Percentiles rank a stretch among this genome's conserved stretches.
These are phyloP conservation scores for Hypoxylon sp. DNA, from an alignment of 2,329 filamentous ascomycete species.

Conservation along the genomic window DNA sequence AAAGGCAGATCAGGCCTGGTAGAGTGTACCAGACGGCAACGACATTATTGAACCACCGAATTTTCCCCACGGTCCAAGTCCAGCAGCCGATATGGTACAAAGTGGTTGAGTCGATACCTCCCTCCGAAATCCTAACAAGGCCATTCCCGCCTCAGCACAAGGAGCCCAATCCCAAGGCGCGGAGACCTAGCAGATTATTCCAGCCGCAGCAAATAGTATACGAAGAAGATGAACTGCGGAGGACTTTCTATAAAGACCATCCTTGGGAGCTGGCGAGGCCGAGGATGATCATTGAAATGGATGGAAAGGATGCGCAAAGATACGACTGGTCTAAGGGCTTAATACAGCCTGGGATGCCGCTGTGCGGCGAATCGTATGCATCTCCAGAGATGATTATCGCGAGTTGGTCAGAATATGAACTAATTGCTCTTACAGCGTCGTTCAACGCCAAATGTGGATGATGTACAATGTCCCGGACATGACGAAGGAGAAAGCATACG, in stretches of 20 bases:
- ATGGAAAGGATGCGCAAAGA: constrained; percentile 83
- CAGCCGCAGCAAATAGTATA: constrained; percentile 83
- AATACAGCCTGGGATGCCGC: constrained; percentile 78
- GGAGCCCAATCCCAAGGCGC: constrained; percentile 60
- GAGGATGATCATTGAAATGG: constrained; percentile 84
- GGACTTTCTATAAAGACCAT: constrained; percentile 90
- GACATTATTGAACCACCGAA: constrained; percentile 56
- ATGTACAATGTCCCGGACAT: constrained; percentile 75
- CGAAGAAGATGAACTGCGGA: constrained; percentile 85
- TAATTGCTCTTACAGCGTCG: constrained; percentile 72
- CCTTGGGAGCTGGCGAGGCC: constrained; percentile 97
- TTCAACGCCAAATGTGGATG: constrained; percentile 91
- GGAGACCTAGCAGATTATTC: constrained; percentile 82
- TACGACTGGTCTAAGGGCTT: constrained; percentile 85
- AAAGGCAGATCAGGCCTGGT: constrained; percentile 57
- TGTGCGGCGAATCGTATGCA: constrained; percentile 87
- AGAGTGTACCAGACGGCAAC: constrained; percentile 62
- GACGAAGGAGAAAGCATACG: constrained; percentile 81
- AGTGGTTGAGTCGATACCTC: constrained; percentile 68
- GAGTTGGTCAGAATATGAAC: constrained; percentile 3
- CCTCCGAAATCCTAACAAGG: constrained; percentile 70
- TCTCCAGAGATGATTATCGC: neutral
- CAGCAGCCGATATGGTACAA: constrained; percentile 65
- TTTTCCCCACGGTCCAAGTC: constrained; percentile 50
- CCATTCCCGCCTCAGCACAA: constrained; percentile 65